These are phyloP conservation scores for Penicillium sp. DNA, from an alignment of 2,329 filamentous ascomycete genomes.

Conservation along the genomic window DNA sequence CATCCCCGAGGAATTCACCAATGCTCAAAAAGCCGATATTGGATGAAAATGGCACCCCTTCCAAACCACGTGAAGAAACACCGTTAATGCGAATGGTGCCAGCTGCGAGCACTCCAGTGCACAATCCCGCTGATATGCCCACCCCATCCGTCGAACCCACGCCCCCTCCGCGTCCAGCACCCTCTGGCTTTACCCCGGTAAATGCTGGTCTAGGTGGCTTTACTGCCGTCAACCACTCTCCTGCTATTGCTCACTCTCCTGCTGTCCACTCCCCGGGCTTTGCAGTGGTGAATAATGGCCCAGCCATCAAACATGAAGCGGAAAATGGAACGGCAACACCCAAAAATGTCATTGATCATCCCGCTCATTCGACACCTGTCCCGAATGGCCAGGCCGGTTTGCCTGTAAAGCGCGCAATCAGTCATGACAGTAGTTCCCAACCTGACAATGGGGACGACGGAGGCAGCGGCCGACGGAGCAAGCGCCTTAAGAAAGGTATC, in stretches of 20 bases:
- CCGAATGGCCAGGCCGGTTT: constrained; percentile 55
- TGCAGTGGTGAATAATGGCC: constrained; percentile 41
- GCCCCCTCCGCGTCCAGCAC: constrained; percentile 38
- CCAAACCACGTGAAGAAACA: constrained; percentile 61
- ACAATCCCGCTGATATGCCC: constrained; percentile 33
- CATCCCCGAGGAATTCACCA: constrained; percentile 72
- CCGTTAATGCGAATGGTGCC: constrained; percentile 62
- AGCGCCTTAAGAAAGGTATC: constrained; percentile 83
- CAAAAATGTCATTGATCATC: constrained; percentile 64
- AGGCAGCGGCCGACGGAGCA: constrained; percentile 76
- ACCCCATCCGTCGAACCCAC: constrained; percentile 38
- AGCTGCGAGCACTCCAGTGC: constrained; percentile 55
- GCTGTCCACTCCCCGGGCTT: constrained; percentile 53
- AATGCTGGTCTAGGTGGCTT: constrained; percentile 60
- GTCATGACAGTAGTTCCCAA: constrained; percentile 53
- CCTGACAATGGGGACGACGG: constrained; percentile 58
- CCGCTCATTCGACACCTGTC: constrained; percentile 58
- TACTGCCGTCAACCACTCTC: constrained; percentile 58
- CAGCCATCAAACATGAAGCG: constrained; percentile 51
- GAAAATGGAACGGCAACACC: constrained; percentile 60
- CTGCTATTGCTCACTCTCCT: constrained; percentile 25
- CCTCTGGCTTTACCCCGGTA: constrained; percentile 68
- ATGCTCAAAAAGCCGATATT: constrained; percentile 54
- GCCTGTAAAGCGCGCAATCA: constrained; percentile 75
- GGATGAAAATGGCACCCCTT: constrained; percentile 47